Conservation (phyloP, 2,329 filamentous ascomycete genomes). For the Elsinoe batatas region DNA sequence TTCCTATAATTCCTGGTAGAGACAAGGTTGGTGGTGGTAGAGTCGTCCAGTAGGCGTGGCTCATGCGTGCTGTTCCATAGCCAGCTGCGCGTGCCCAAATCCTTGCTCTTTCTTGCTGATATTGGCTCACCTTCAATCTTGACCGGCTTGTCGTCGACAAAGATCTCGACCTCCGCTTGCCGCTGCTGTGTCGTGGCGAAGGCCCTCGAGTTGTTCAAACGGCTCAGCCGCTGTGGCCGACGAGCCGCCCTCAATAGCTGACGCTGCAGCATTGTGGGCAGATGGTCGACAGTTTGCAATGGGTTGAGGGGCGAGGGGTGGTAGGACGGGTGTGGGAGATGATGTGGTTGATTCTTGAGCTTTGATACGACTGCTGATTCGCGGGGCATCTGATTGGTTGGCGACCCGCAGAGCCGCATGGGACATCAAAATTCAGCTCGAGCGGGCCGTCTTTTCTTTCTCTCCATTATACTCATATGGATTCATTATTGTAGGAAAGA, state of each 20-base stretch:
- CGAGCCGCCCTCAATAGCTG: conserved; percentile 53
- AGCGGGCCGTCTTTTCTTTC: conserved; percentile 26
- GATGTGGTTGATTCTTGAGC: neutral
- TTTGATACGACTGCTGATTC: conserved; percentile 13
- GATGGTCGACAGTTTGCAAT: conserved; percentile 14
- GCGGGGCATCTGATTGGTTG: conserved; percentile 52
- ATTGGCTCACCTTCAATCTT: conserved; percentile 75
- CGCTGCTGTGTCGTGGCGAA: conserved; percentile 74
- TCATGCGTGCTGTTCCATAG: no score
- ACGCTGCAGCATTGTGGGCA: conserved; percentile 50
- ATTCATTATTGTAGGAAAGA: conserved; percentile 55
- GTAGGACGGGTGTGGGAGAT: conserved; percentile 7
- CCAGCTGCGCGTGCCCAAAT: neutral
- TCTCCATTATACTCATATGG: conserved; percentile 43
- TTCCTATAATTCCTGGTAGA: conserved; percentile 26
- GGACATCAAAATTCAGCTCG: conserved; percentile 16
- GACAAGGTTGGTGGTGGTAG: neutral
- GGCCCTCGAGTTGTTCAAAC: conserved; percentile 55
- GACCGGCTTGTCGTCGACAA: conserved; percentile 88
- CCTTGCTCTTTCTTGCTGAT: neutral
- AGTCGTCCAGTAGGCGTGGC: conserved; percentile 2
- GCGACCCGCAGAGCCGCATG: conserved; percentile 20
- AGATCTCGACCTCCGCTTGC: conserved; percentile 83
- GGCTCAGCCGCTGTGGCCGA: conserved; percentile 44
- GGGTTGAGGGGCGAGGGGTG: conserved; percentile 16